Conservation (phyloP, 2,329 filamentous ascomycete genomes). For the Cladosporium cucumerinum region DNA sequence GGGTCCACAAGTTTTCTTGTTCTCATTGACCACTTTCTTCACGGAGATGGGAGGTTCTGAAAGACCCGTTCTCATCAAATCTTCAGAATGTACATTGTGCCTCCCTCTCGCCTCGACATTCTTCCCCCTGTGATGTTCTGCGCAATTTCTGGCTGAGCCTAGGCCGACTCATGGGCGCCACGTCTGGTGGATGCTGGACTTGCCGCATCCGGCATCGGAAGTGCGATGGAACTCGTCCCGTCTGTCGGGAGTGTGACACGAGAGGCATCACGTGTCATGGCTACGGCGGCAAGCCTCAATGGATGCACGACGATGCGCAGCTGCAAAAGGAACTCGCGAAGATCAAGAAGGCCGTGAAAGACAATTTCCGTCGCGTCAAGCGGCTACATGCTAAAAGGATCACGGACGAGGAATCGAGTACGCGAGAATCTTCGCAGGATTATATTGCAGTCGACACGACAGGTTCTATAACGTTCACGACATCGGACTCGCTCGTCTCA, state of each 20-base stretch:
- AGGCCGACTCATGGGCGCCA: not conserved
- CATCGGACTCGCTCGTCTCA: not conserved
- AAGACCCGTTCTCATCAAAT: not conserved
- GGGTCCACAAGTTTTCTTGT: not conserved
- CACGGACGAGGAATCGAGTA: not conserved
- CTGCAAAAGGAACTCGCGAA: not conserved
- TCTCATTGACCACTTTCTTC: not conserved
- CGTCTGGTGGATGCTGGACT: constrained; percentile 2
- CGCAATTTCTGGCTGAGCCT: not conserved
- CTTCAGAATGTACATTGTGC: not conserved
- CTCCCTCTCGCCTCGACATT: not conserved
- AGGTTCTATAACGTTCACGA: not conserved
- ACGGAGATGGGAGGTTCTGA: not conserved
- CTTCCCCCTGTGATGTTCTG: not conserved
- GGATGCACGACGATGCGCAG: not conserved
- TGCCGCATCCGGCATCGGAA: constrained; percentile 1
- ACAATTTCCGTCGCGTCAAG: not conserved
- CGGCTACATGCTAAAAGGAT: not conserved
- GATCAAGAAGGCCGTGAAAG: constrained; percentile 1
- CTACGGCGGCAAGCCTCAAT: not conserved
- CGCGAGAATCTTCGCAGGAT: not conserved
- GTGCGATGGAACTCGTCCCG: not conserved
- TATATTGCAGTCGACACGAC: not conserved
- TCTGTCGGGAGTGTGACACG: not conserved
- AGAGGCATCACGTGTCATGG: not conserved